These are phyloP conservation scores for Didymella arachidicola DNA, from an alignment of 2,329 filamentous ascomycete genomes.

Conservation along the genomic window DNA sequence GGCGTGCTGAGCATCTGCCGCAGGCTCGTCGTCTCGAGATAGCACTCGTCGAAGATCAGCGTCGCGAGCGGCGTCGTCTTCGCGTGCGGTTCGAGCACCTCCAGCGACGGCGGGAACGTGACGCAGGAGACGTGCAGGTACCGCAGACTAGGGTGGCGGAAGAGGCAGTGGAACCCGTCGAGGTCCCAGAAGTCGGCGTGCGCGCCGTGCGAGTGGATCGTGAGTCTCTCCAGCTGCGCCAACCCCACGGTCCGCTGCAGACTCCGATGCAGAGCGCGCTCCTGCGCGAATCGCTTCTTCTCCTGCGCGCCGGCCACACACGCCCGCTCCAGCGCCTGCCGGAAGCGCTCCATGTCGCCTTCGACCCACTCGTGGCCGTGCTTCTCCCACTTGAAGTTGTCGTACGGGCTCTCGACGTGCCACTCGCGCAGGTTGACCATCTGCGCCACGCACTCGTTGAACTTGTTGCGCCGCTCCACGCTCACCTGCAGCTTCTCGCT, in stretches of 20 bases:
- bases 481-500: constrained; percentile 30
- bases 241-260: constrained; percentile 34
- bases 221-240: constrained; percentile 40
- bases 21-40: constrained; percentile 36
- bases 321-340: constrained; percentile 36
- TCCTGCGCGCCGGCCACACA: constrained; percentile 31
- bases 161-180: constrained; percentile 43
- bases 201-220: constrained; percentile 46
- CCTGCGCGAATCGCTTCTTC: constrained; percentile 23
- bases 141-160: constrained; percentile 46
- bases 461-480: constrained; percentile 30
- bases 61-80: constrained; percentile 40
- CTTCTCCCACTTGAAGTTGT: constrained; percentile 44
- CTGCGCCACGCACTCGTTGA: constrained; percentile 41
- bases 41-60: constrained; percentile 49
- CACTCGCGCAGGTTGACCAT: constrained; percentile 44
- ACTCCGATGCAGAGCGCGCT: constrained; percentile 22
- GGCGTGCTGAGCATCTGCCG: constrained; percentile 40
- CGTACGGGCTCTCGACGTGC: constrained; percentile 48
- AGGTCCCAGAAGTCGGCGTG: constrained; percentile 45
- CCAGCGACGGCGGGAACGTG: constrained; percentile 31
- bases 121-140: constrained; percentile 46
- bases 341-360: constrained; percentile 45
- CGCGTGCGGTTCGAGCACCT: constrained; percentile 29
- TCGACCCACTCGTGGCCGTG: constrained; percentile 43